A percentile compares a stretch with the other conserved stretches of the same genome.
Evolutionary conservation across 179 eudicot species (phyloP).

Genomic region (Amaranthus tricolor): DNA sequence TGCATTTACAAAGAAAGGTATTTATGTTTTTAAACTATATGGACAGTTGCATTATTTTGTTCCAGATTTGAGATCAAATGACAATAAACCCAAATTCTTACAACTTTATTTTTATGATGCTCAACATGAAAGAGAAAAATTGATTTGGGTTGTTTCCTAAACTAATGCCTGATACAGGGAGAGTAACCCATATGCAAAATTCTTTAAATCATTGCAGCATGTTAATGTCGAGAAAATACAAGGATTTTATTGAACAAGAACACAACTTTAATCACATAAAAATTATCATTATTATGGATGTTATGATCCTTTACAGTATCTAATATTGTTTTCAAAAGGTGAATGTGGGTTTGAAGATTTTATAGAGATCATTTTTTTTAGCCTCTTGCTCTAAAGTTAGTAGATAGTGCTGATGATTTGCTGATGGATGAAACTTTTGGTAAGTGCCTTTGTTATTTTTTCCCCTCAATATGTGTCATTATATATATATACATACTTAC

Average conservation of each 20-base stretch:
- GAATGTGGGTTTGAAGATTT: not conserved
- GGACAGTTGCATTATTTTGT: not conserved
- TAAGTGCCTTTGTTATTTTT: not conserved
- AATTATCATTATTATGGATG: not conserved
- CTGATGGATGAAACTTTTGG: not conserved
- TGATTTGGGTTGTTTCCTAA: not conserved
- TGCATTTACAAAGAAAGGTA: not conserved
- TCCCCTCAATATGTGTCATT: too few relatives aligned
- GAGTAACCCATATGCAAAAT: not conserved
- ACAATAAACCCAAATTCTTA: not conserved
- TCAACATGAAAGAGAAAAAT: not conserved
- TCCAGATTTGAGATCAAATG: not conserved
- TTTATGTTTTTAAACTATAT: not conserved
- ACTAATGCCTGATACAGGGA: not conserved
- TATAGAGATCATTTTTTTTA: not conserved
- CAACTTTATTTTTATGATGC: not conserved
- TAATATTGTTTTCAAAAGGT: not conserved
- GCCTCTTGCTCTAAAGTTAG: not conserved
- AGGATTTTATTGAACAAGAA: not conserved
- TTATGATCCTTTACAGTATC: slow-evolving; percentile 9
- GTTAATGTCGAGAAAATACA: not conserved
- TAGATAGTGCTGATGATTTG: not conserved
- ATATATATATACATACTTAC: too few relatives aligned
- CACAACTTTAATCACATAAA: too few relatives aligned
- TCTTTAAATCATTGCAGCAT: not conserved